A percentile compares a stretch with the other conserved stretches of the same genome.
These are phyloP conservation scores for Debaryomycetaceae sp. DNA, from an alignment of 1,139 yeast genomes.

Conservation along the genomic window DNA sequence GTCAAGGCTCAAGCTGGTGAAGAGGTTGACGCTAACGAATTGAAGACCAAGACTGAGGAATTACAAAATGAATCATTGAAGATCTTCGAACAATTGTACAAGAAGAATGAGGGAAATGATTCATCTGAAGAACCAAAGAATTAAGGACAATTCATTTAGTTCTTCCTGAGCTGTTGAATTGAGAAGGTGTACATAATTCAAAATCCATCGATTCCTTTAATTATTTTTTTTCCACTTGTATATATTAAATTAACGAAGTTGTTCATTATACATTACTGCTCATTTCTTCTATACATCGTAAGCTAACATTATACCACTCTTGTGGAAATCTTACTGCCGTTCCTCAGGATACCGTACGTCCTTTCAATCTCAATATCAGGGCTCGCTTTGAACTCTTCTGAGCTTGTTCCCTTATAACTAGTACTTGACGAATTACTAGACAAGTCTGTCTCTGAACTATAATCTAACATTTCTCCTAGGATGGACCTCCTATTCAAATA, in stretches of 20 bases:
- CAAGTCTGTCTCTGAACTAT: slow-evolving; percentile 31
- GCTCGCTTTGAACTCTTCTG: slow-evolving; percentile 7
- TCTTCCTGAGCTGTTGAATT: slow-evolving; percentile 1
- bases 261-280: slow-evolving; percentile 2
- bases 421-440: neutral
- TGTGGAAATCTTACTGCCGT: slow-evolving; percentile 2
- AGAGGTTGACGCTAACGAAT: slow-evolving; percentile 75
- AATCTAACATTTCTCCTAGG: slow-evolving; percentile 47
- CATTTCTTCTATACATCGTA: neutral
- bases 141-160: slow-evolving; percentile 16
- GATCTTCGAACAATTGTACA: slow-evolving; percentile 94
- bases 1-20: slow-evolving; percentile 95
- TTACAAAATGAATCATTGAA: slow-evolving; percentile 90
- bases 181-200: slow-evolving; percentile 1
- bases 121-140: slow-evolving; percentile 43
- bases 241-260: slow-evolving; percentile 9
- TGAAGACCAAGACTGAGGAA: slow-evolving; percentile 92
- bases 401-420: neutral
- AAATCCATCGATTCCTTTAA: slow-evolving; percentile 1
- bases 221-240: slow-evolving; percentile 11
- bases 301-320: neutral
- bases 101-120: slow-evolving; percentile 46
- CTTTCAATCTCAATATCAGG: slow-evolving; percentile 16
- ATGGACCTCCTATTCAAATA: slow-evolving; percentile 38
- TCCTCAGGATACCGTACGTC: slow-evolving; percentile 19